Conservation (phyloP, 2,329 filamentous ascomycete species). For the Aspergillus latus region DNA sequence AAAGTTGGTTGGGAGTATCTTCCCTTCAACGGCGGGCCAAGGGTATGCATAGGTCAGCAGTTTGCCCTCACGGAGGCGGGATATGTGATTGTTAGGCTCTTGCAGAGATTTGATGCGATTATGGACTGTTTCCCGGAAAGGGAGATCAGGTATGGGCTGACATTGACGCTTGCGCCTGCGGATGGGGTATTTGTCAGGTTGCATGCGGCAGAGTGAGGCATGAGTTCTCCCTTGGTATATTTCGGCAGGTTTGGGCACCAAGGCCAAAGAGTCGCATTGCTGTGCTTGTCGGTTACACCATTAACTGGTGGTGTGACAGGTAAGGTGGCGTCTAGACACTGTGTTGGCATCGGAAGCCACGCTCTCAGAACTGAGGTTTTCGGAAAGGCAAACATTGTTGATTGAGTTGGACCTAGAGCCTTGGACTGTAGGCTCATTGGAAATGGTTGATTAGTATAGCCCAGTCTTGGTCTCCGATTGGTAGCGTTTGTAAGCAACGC, state of each 20-base stretch:
- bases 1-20: conserved; percentile 67
- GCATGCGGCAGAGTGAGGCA: conserved; percentile 23
- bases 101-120: conserved; percentile 69
- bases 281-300: too few species aligned
- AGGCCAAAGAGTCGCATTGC: not conserved
- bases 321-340: too few species aligned
- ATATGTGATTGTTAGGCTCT: conserved; percentile 69
- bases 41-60: conserved; percentile 77
- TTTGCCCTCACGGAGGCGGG: conserved; percentile 70
- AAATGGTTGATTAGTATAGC: too few species aligned
- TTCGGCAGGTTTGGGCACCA: not conserved
- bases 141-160: conserved; percentile 24
- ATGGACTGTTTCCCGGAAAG: conserved; percentile 37
- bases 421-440: too few species aligned
- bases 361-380: too few species aligned
- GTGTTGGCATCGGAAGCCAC: too few species aligned
- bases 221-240: not conserved
- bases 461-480: too few species aligned
- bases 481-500: too few species aligned
- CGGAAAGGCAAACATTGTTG: too few species aligned
- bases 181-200: conserved; percentile 34
- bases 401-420: too few species aligned
- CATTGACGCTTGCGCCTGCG: conserved; percentile 29
- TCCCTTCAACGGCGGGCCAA: conserved; percentile 72
- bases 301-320: too few species aligned